These are phyloP conservation scores for Tripidium arundinaceum DNA, from an alignment of 202 grass and related monocot genomes.

Conservation along the genomic window DNA sequence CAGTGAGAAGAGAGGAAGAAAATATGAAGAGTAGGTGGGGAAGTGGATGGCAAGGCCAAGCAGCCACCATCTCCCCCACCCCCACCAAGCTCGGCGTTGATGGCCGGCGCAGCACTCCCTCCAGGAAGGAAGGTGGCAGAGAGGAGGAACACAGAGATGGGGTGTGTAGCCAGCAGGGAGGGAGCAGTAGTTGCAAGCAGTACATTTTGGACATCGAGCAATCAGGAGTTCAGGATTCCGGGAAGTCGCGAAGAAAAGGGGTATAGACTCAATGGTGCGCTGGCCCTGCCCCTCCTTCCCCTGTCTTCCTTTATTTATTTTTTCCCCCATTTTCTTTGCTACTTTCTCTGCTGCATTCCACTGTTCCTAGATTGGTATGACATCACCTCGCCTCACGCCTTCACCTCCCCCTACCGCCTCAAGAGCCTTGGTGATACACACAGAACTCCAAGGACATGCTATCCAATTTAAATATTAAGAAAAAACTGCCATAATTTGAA, in stretches of 20 bases:
- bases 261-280: not conserved
- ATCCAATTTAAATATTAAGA: not conserved
- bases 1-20: not conserved
- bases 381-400: not conserved
- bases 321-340: not conserved
- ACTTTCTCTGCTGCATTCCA: not conserved
- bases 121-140: not conserved
- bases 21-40: not conserved
- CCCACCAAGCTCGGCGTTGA: not conserved
- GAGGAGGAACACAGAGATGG: not conserved
- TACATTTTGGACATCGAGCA: not conserved
- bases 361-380: not conserved
- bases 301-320: not conserved
- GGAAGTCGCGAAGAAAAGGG: not conserved
- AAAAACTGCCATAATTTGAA: not conserved
- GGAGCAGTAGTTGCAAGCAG: not conserved
- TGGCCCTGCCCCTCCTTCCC: not conserved
- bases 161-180: not conserved
- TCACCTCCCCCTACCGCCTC: not conserved
- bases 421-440: not conserved
- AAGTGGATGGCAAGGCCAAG: not conserved
- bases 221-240: not conserved
- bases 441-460: not conserved
- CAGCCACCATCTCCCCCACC: not conserved
- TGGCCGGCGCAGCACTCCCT: not conserved